These are phyloP conservation scores for Aspergillus sp. DNA, from an alignment of 2,329 filamentous ascomycete genomes.

Conservation along the genomic window DNA sequence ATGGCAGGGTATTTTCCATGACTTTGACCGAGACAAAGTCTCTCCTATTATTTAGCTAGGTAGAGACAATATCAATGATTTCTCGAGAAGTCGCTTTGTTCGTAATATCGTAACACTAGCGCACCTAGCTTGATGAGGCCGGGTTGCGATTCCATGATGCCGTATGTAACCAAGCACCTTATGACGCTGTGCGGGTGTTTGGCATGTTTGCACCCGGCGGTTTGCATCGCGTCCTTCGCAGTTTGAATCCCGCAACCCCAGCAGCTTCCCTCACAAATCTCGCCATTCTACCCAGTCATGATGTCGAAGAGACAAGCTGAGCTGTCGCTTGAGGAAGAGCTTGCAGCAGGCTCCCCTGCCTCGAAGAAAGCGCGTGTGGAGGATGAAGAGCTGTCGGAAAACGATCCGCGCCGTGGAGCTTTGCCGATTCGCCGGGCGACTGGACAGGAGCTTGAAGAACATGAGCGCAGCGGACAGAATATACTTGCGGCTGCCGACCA, in stretches of 20 bases:
- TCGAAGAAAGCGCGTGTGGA: slow-evolving; percentile 49
- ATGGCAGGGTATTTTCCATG: slow-evolving; percentile 23
- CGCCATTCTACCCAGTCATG: slow-evolving; percentile 20
- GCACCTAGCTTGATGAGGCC: neutral
- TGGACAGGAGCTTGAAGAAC: slow-evolving; percentile 36
- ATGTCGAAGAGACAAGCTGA: slow-evolving; percentile 54
- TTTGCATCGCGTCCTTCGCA: slow-evolving; percentile 20
- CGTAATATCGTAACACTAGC: neutral
- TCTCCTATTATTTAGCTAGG: slow-evolving; percentile 7
- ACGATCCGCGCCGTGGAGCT: slow-evolving; percentile 27
- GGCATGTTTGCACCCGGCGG: slow-evolving; percentile 29
- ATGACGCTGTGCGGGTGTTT: slow-evolving; percentile 25
- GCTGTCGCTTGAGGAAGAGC: slow-evolving; percentile 41
- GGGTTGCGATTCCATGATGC: neutral
- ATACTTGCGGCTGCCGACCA: slow-evolving; percentile 63
- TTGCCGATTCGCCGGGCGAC: slow-evolving; percentile 27
- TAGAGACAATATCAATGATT: slow-evolving; percentile 23
- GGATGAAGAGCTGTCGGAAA: slow-evolving; percentile 31
- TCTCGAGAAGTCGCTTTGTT: neutral
- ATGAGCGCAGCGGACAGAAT: slow-evolving; percentile 39
- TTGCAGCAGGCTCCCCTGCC: slow-evolving; percentile 40
- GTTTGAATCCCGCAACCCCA: slow-evolving; percentile 23
- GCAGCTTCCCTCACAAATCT: slow-evolving; percentile 11
- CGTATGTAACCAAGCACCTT: slow-evolving; percentile 1
- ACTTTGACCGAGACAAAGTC: slow-evolving; percentile 20